Evolutionary conservation across 768 basidiomycete genomes (phyloP).

Genomic region (Trametopsis cervina): DNA sequence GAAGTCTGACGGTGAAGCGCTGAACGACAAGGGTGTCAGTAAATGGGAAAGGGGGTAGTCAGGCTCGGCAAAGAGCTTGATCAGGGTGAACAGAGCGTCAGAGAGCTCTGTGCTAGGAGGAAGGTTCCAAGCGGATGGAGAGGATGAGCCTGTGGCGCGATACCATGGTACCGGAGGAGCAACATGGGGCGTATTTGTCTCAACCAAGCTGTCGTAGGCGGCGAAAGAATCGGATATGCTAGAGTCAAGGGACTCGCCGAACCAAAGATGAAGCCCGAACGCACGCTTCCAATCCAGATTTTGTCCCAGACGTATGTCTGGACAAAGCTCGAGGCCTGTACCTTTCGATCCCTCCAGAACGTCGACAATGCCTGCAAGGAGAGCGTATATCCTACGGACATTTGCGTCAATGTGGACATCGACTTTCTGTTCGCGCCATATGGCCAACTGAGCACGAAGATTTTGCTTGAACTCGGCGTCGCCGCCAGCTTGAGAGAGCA

Average conservation of each 20-base stretch:
- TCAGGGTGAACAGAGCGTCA: constrained; percentile 78
- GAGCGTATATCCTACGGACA: constrained; percentile 74
- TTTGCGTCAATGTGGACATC: constrained; percentile 60
- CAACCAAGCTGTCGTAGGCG: constrained; percentile 44
- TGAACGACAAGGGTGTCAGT: constrained; percentile 68
- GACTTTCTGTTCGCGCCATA: constrained; percentile 77
- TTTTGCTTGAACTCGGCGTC: constrained; percentile 70
- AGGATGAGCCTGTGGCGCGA: constrained; percentile 25
- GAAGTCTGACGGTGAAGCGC: constrained; percentile 69
- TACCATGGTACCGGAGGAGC: constrained; percentile 59
- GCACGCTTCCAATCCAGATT: constrained; percentile 92
- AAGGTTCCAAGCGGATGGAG: constrained; percentile 32
- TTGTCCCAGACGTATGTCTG: constrained; percentile 55
- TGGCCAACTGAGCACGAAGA: constrained; percentile 63
- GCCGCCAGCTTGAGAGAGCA: constrained; percentile 82
- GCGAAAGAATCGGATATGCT: constrained; percentile 64
- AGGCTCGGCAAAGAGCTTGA: constrained; percentile 71
- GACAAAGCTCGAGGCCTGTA: constrained; percentile 42
- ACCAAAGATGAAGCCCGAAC: constrained; percentile 91
- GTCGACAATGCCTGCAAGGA: constrained; percentile 73
- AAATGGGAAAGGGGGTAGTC: constrained; percentile 61
- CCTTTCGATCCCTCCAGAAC: constrained; percentile 48
- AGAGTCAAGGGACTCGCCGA: constrained; percentile 62
- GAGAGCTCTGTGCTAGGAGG: constrained; percentile 35
- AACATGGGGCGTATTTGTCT: constrained; percentile 32